Percentiles rank a stretch among this genome's conserved stretches.
Conservation (phyloP, 371 early-diverging fungal genomes). For the Mortierella sp. region DNA sequence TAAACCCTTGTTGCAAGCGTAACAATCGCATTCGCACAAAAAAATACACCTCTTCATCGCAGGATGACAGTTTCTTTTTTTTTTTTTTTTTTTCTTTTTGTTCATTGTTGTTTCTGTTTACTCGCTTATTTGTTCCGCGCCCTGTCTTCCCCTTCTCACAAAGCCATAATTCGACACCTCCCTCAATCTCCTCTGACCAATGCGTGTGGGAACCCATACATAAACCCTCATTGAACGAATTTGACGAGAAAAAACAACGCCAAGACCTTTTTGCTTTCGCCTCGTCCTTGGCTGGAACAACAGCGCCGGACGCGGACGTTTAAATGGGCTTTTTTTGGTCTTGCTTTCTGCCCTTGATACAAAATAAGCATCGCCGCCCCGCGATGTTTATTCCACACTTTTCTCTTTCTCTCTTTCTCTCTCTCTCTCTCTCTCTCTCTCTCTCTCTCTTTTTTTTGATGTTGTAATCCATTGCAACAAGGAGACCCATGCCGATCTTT, state of each 20-base stretch:
- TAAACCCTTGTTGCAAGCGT: not conserved
- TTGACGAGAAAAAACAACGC: not conserved
- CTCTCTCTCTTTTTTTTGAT: not conserved
- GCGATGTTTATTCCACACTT: too few relatives aligned
- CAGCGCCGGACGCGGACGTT: not conserved
- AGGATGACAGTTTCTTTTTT: not conserved
- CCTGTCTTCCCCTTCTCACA: too few relatives aligned
- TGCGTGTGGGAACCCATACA: too few relatives aligned
- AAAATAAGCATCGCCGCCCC: too few relatives aligned
- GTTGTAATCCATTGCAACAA: not conserved
- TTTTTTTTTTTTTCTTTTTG: too few relatives aligned
- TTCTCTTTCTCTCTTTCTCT: not conserved
- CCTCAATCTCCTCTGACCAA: too few relatives aligned
- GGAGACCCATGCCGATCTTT: not conserved
- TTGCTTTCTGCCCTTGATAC: too few relatives aligned
- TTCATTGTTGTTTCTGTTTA: too few relatives aligned
- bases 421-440: not conserved
- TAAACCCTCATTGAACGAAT: too few relatives aligned
- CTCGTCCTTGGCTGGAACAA: not conserved
- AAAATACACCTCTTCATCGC: not conserved
- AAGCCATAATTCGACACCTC: too few relatives aligned
- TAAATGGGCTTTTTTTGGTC: not conserved
- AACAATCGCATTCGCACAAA: too few relatives aligned
- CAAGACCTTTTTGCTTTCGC: not conserved
- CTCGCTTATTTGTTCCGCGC: too few relatives aligned